phyloP scores from a whole-genome alignment of 2,329 filamentous ascomycete genomes.

The Thielaviopsis populi region DNA sequence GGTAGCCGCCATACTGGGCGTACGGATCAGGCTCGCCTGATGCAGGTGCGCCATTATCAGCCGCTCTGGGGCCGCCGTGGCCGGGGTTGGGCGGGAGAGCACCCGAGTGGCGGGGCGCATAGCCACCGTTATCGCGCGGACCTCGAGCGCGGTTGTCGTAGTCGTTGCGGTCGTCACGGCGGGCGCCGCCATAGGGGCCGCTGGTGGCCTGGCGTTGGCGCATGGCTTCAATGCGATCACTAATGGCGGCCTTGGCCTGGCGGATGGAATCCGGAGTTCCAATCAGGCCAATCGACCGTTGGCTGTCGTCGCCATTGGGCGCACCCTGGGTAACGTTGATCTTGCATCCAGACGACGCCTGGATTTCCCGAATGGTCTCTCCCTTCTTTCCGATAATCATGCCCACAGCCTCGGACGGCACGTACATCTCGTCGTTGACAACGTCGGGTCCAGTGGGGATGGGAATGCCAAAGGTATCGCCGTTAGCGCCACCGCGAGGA shows the following conservation, averaged over 20 bases:
- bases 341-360: constrained; percentile 74
- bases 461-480: constrained; percentile 19
- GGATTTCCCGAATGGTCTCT: constrained; percentile 90
- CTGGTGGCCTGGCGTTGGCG: constrained; percentile 8
- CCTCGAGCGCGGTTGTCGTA: constrained; percentile 6
- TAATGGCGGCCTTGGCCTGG: constrained; percentile 68
- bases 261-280: constrained; percentile 64
- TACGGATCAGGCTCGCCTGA: constrained; percentile 50
- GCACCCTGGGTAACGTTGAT: constrained; percentile 81
- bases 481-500: constrained; percentile 23
- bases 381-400: constrained; percentile 96
- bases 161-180: constrained; percentile 13
- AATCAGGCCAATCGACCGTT: constrained; percentile 76
- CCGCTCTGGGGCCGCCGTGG: constrained; percentile 25
- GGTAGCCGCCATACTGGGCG: constrained; percentile 68
- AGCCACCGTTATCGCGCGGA: constrained; percentile 13
- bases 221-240: constrained; percentile 72
- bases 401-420: constrained; percentile 80
- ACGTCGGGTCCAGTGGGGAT: constrained; percentile 39
- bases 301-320: constrained; percentile 47
- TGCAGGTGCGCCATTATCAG: constrained; percentile 24
- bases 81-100: constrained; percentile 22
- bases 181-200: constrained; percentile 7
- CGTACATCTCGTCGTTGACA: constrained; percentile 66
- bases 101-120: constrained; percentile 10